phyloP scores from a whole-genome alignment of 2,329 filamentous ascomycete species.

The Colletotrichum karsti region DNA sequence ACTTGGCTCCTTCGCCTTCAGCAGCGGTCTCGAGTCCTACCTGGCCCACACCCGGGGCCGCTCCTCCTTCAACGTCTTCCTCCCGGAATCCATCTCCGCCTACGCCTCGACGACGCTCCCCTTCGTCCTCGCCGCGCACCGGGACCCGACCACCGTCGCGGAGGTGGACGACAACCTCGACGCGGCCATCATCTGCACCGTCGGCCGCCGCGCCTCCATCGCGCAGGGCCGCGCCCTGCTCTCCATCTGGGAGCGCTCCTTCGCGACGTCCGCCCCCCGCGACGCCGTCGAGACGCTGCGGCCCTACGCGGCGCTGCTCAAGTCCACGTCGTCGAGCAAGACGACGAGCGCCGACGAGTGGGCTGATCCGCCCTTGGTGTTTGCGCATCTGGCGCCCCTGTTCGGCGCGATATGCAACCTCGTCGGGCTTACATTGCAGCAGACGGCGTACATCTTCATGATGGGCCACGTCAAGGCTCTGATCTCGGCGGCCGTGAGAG shows the following conservation, averaged over 20 bases:
- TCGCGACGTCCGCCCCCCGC: constrained; percentile 50
- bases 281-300: constrained; percentile 37
- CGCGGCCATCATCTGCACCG: constrained; percentile 80
- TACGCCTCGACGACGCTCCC: constrained; percentile 78
- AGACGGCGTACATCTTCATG: constrained; percentile 79
- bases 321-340: constrained; percentile 29
- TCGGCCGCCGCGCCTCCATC: constrained; percentile 77
- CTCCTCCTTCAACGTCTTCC: constrained; percentile 69
- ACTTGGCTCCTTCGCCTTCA: constrained; percentile 88
- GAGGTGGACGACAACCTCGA: constrained; percentile 79
- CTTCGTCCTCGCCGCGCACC: constrained; percentile 76
- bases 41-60: constrained; percentile 69
- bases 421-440: constrained; percentile 66
- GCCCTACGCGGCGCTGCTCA: constrained; percentile 47
- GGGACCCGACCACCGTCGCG: constrained; percentile 58
- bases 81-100: constrained; percentile 75
- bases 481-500: constrained; percentile 78
- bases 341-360: constrained; percentile 27
- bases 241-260: constrained; percentile 78
- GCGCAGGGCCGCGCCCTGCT: constrained; percentile 81
- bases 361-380: constrained; percentile 17
- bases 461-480: constrained; percentile 81
- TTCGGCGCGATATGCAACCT: constrained; percentile 72
- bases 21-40: constrained; percentile 83
- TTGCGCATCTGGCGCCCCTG: constrained; percentile 71